A percentile compares a stretch with the other conserved stretches of the same genome.
Evolutionary conservation across 805 yeast species (phyloP).

Genomic region (Monosporozyma yasuniensis): DNA sequence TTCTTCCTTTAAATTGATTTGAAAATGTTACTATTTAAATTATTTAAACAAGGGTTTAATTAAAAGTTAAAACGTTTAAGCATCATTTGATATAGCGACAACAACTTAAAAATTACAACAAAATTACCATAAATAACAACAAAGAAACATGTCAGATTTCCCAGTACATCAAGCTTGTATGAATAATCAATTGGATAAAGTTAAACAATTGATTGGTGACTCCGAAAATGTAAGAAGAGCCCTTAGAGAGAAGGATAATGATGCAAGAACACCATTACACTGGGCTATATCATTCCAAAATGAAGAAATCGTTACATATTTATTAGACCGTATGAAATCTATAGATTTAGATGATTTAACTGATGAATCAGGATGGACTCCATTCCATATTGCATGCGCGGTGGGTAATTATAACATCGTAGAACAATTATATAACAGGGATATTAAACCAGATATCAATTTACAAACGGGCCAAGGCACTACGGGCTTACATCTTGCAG

Average conservation of each 20-base stretch:
- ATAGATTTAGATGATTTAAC: constrained; percentile 57
- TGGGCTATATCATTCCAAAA: constrained; percentile 76
- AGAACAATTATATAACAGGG: constrained; percentile 41
- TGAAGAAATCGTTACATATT: constrained; percentile 38
- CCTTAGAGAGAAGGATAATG: constrained; percentile 49
- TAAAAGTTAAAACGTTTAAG: background rate
- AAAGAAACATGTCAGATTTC: constrained; percentile 8
- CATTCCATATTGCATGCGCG: constrained; percentile 74
- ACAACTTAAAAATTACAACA: background rate
- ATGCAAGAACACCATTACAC: constrained; percentile 72
- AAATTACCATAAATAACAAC: background rate
- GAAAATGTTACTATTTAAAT: background rate
- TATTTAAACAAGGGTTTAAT: background rate
- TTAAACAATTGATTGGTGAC: constrained; percentile 40
- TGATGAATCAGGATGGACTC: constrained; percentile 85
- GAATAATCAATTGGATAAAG: constrained; percentile 46
- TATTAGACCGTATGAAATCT: constrained; percentile 30
- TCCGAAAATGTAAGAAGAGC: constrained; percentile 36
- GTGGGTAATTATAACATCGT: constrained; percentile 54
- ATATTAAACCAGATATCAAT: constrained; percentile 49
- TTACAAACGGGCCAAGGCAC: constrained; percentile 57
- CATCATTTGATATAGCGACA: background rate
- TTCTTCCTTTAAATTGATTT: background rate
- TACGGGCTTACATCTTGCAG: constrained; percentile 69
- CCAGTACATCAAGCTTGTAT: constrained; percentile 57